Evolutionary conservation across 2,329 filamentous ascomycete species (phyloP).

Genomic region (Aspergillus sp.): DNA sequence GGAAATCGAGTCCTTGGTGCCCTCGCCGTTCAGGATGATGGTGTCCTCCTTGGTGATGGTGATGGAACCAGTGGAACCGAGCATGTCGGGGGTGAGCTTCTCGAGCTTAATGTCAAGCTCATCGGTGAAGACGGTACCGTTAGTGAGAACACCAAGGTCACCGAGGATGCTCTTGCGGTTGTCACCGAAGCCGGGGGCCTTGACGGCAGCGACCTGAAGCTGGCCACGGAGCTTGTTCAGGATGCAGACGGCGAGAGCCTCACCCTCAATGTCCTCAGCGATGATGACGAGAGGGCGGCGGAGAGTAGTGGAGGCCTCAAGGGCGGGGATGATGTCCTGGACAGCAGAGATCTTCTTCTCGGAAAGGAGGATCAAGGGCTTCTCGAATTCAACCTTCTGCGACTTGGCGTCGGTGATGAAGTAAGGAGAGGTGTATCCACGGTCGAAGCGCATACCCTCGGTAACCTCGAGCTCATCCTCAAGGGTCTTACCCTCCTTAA

Average conservation of each 20-base stretch:
- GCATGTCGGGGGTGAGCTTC: slow-evolving; percentile 93
- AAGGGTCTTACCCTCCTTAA: slow-evolving; percentile 99
- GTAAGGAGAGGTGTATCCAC: slow-evolving; percentile 97
- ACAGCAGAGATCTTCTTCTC: slow-evolving; percentile 99
- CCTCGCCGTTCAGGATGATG: slow-evolving; percentile 95
- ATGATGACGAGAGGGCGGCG: slow-evolving; percentile 97
- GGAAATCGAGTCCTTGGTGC: slow-evolving; percentile 86
- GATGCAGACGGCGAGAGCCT: slow-evolving; percentile 97
- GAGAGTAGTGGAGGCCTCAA: slow-evolving; percentile 93
- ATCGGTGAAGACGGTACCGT: slow-evolving; percentile 95
- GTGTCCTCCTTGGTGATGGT: slow-evolving; percentile 99
- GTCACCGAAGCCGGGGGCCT: slow-evolving; percentile 98
- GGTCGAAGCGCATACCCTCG: slow-evolving; percentile 99
- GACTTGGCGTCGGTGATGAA: slow-evolving; percentile 99
- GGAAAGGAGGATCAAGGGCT: slow-evolving; percentile 95
- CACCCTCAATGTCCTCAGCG: slow-evolving; percentile 97
- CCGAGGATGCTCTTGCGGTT: slow-evolving; percentile 99
- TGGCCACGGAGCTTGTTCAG: slow-evolving; percentile 99
- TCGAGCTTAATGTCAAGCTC: slow-evolving; percentile 99
- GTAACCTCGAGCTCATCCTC: slow-evolving; percentile 97
- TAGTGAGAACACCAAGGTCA: slow-evolving; percentile 92
- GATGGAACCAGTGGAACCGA: slow-evolving; percentile 95
- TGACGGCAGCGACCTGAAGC: slow-evolving; percentile 96
- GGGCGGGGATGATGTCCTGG: slow-evolving; percentile 96
- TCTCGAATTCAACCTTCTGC: slow-evolving; percentile 99